Base-by-base conservation (phyloP, 2,329 filamentous ascomycete species). In the Dactylellina drechsleri region DNA sequence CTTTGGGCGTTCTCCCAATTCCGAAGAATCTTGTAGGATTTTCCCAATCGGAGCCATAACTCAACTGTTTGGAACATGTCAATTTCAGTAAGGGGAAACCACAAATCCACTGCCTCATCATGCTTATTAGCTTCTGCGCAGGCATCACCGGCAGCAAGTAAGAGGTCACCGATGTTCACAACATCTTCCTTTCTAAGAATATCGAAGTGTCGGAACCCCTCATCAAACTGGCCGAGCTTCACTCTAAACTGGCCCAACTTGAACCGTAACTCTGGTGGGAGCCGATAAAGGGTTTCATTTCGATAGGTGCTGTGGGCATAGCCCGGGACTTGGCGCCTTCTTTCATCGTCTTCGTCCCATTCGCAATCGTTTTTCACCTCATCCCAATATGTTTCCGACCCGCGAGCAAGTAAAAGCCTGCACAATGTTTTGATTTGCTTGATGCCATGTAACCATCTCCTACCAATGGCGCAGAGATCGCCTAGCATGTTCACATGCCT, bases 171-270 rank as follows among this genome's bases (percentile, higher is more conserved):
- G 79, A 91, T 92, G 66, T 92, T 88, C 61, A 85, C 61, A 5
- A 77, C 66, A 54, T 89, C 86, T 5, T 87, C 85, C 1, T 91
- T 89, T 58, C 91, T 87, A 28, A 97, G 85, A 83, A 90, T 89
- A 72, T 87, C 83, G 67, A 94, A 85, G 79, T 94, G 91, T 77
- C 83, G 83, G 87, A 90, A 56, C 16, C 92, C 93, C 83, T 98
- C 94, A 13, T 87, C 83, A 20, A 87, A 83, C 26, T 90, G 83
- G 0, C 88, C 88, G 73, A 92, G 84, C 66, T 88, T 89, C 41
- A 97, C 83, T n/a, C 95, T 89, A 80, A 92, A 94, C 2, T 94
- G 84, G 2, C 92, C 94, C 77, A 99, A 84, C 80, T 94, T 95
- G 31, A 92, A 87, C 18, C 94, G 89, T 49, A 99, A 84, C 78